phyloP scores from a whole-genome alignment of 345 rosid species.

The Dipteronia dyeriana region DNA sequence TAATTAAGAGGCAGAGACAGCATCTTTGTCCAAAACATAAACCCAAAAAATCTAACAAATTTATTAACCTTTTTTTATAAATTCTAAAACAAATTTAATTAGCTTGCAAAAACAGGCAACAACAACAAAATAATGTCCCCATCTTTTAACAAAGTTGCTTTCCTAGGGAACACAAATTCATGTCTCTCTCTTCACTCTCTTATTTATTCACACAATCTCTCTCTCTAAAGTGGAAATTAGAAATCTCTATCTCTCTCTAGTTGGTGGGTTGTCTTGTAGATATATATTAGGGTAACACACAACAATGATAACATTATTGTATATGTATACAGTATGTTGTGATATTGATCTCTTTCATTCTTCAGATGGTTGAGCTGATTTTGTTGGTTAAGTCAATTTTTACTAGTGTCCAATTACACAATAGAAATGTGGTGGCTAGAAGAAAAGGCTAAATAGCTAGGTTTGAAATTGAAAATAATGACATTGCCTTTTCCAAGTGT shows the following conservation, averaged over 20 bases:
- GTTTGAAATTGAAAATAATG: neutral
- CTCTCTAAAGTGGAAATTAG: neutral
- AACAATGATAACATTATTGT: neutral
- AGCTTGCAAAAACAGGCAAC: conserved; percentile 5
- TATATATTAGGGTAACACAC: neutral
- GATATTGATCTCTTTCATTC: neutral
- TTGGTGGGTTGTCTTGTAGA: conserved; percentile 11
- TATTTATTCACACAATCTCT: neutral
- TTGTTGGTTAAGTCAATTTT: neutral
- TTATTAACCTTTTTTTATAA: neutral
- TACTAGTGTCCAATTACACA: neutral
- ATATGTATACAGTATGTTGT: too few species aligned
- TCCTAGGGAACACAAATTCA: conserved; percentile 21
- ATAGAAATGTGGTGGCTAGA: neutral
- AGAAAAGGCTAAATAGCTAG: neutral
- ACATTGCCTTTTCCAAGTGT: neutral
- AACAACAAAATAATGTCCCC: neutral
- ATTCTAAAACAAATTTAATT: neutral
- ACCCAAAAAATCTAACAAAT: neutral
- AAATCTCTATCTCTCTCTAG: neutral
- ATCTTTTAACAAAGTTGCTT: conserved; percentile 24
- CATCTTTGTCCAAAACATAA: conserved; percentile 19
- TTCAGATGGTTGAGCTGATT: neutral
- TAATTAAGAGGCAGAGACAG: conserved; percentile 10
- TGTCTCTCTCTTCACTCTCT: neutral